Evolutionary conservation across 148 eudicot species (phyloP).

Genomic region (Spergularia bocconei): DNA sequence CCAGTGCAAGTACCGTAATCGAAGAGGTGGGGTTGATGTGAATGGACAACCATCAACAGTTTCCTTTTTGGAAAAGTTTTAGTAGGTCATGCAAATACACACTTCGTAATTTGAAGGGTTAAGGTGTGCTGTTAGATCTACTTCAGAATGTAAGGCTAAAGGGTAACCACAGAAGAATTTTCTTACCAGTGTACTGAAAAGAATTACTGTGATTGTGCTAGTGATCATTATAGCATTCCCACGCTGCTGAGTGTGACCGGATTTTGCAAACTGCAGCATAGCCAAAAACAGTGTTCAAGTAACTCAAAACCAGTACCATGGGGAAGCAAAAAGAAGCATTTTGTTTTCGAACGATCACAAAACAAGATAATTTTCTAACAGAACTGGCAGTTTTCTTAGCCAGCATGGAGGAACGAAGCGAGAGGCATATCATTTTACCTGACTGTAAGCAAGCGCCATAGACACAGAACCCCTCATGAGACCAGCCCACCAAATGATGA

Average conservation of each 20-base stretch:
- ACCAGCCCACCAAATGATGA: conserved; percentile 69
- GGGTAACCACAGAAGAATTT: neutral
- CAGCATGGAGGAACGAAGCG: too few relatives aligned
- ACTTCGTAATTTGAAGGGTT: neutral
- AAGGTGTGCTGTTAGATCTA: neutral
- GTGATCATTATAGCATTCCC: conserved; percentile 84
- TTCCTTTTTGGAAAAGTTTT: too few relatives aligned
- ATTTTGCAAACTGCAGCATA: conserved; percentile 63
- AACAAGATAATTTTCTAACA: too few relatives aligned
- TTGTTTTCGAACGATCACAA: too few relatives aligned
- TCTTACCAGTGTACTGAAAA: conserved; percentile 86
- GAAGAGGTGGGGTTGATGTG: too few relatives aligned
- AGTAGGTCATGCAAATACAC: neutral
- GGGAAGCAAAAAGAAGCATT: neutral
- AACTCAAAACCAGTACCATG: neutral
- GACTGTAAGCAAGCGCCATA: conserved; percentile 64
- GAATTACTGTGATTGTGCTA: conserved; percentile 74
- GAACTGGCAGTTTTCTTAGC: too few relatives aligned
- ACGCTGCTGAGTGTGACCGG: conserved; percentile 66
- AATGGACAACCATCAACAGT: too few relatives aligned
- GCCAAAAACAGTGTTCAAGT: neutral
- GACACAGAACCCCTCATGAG: conserved; percentile 68
- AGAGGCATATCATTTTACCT: too few relatives aligned
- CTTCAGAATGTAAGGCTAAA: neutral
- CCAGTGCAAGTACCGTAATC: too few relatives aligned